These are phyloP conservation scores for Kurtzmaniella fragi DNA, from an alignment of 805 yeast genomes.

Conservation along the genomic window DNA sequence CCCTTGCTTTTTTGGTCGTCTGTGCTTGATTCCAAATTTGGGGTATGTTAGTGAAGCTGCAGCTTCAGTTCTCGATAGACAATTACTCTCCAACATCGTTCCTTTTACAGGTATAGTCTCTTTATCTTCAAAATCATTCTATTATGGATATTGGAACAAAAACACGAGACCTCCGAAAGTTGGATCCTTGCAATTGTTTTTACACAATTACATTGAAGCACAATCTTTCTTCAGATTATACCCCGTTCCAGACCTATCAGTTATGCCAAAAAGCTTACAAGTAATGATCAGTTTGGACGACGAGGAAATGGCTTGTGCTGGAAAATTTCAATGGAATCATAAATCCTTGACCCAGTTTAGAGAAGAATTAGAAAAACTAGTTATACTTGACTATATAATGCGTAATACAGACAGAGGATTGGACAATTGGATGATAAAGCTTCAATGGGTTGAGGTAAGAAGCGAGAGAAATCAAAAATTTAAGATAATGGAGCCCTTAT, in stretches of 20 bases:
- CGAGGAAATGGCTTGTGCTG: neutral
- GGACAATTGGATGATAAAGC: slow-evolving; percentile 73
- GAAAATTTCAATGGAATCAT: slow-evolving; percentile 50
- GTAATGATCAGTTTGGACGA: slow-evolving; percentile 11
- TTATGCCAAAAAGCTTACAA: slow-evolving; percentile 14
- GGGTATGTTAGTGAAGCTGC: slow-evolving; percentile 73
- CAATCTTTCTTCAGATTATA: slow-evolving; percentile 49
- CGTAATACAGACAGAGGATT: slow-evolving; percentile 71
- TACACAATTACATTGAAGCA: slow-evolving; percentile 56
- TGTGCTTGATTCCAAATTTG: slow-evolving; percentile 66
- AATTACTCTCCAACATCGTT: slow-evolving; percentile 53
- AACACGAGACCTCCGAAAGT: slow-evolving; percentile 38
- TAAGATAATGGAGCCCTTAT: slow-evolving; percentile 22
- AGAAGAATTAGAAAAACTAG: slow-evolving; percentile 61
- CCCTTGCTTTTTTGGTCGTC: slow-evolving; percentile 73
- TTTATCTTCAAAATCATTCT: slow-evolving; percentile 45
- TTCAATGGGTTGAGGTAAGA: slow-evolving; percentile 34
- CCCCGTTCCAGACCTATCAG: slow-evolving; percentile 45
- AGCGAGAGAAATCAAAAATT: slow-evolving; percentile 7
- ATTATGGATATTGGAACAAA: slow-evolving; percentile 48
- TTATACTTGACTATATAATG: slow-evolving; percentile 66
- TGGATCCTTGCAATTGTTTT: slow-evolving; percentile 65
- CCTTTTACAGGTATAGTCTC: slow-evolving; percentile 60
- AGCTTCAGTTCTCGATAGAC: slow-evolving; percentile 60
- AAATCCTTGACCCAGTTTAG: slow-evolving; percentile 46